Conservation (phyloP, 2,329 filamentous ascomycete species). For the Pestalotiopsis sp. region DNA sequence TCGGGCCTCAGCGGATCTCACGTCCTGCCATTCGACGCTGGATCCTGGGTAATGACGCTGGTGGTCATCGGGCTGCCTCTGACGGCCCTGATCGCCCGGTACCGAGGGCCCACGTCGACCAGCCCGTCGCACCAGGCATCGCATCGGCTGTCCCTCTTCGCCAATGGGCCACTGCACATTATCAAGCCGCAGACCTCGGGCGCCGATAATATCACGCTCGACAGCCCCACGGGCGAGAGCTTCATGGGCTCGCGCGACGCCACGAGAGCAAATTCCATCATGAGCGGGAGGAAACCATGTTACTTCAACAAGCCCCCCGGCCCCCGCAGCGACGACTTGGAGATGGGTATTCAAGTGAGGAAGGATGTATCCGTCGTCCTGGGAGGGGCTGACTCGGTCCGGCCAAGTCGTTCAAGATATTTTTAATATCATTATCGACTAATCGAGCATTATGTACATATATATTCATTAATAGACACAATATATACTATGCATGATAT, state of each 20-base stretch:
- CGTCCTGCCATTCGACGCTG: slow-evolving; percentile 47
- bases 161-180: slow-evolving; percentile 2
- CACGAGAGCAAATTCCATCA: neutral
- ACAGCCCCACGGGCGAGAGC: neutral
- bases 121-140: slow-evolving; percentile 6
- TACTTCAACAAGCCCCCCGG: neutral
- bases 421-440: neutral
- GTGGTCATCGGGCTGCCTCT: slow-evolving; percentile 53
- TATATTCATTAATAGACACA: neutral
- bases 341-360: slow-evolving; percentile 5
- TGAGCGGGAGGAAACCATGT: neutral
- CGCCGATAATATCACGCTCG: neutral
- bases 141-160: slow-evolving; percentile 5
- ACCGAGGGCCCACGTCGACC: slow-evolving; percentile 20
- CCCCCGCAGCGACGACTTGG: neutral
- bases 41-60: slow-evolving; percentile 48
- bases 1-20: slow-evolving; percentile 44
- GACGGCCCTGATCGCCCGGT: slow-evolving; percentile 47
- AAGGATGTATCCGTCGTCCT: neutral
- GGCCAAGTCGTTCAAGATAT: neutral
- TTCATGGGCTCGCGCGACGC: slow-evolving; percentile 2
- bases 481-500: neutral
- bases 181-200: neutral
- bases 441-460: neutral
- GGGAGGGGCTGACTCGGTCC: neutral